Evolutionary conservation across 192 early-diverging fungal genomes (phyloP), one percentile per base, ranked within the genome.

Genomic region (Coemansia sp.): DNA sequence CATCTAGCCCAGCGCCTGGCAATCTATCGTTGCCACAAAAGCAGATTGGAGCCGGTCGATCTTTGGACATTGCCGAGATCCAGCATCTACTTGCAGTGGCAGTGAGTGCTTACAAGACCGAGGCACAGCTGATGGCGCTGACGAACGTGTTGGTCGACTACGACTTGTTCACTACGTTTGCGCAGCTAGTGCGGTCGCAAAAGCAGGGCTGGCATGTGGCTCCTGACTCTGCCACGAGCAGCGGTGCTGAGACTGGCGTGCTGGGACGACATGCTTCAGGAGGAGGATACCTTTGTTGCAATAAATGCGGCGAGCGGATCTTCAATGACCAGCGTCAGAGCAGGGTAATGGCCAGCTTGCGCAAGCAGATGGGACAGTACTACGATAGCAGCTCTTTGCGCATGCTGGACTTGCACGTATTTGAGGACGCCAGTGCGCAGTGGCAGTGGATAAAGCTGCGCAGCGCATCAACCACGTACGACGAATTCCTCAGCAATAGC

Each of bases 401-500:
- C 21, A 68, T 84, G 17, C 66, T 84, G 4, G 81, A 84, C 63
- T 62, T 84, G 25, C 81, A 78, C 32, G 76, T 84, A n/a, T 84
- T 84, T 61, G 81, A 84, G 67, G 80, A 84, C 55, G 67, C 67
- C 37, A 38, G 58, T 36, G 66, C 75, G 32, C 81, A 84, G 73
- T 74, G 72, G 76, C 76, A 77, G 59, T 84, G 81, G 81, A 78
- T 84, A 60, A 84, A 84, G 69, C 70, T 84, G 68, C 80, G 80
- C 63, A 66, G 61, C 15, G 74, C 75, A 4, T 59, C 75, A 5
- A 62, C 67, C 19, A 58, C 72, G 1, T 65, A 73, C 50, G 67
- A 75, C 51, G 66, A 63, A 36, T 65, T 69, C 19, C 63, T 66
- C 29, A 73, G 48, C 62, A 62, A 3, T 38, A 34, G 12, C 15